Conservation (phyloP, 176 grass and related monocot species). For the Tuctoria greenei region DNA sequence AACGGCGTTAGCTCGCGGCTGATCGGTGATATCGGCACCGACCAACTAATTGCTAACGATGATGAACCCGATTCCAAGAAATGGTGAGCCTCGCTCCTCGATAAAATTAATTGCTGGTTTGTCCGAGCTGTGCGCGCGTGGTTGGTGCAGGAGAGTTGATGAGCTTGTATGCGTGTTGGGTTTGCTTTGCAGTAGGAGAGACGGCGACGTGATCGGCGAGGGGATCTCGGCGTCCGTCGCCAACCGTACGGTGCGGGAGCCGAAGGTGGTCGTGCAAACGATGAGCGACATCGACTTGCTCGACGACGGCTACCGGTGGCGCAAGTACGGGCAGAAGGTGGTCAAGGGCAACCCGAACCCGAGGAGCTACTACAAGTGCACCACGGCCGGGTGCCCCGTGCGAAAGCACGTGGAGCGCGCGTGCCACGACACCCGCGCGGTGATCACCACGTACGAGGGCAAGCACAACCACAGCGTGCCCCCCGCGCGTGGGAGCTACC, state of each 20-base stretch:
- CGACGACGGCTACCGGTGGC: conserved; percentile 93
- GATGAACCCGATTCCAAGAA: conserved; percentile 62
- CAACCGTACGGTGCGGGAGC: conserved; percentile 69
- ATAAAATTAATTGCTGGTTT: neutral
- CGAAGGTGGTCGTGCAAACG: conserved; percentile 77
- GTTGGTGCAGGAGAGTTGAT: neutral
- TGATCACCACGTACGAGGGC: conserved; percentile 83
- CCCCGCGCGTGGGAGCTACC: conserved; percentile 60
- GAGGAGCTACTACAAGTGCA: conserved; percentile 99
- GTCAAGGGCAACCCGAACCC: conserved; percentile 97
- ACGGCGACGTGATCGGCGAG: conserved; percentile 40
- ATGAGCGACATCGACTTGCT: conserved; percentile 91
- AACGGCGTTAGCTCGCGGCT: conserved; percentile 57
- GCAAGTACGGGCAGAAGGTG: conserved; percentile 96
- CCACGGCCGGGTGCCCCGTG: conserved; percentile 62
- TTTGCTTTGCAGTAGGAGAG: conserved; percentile 48
- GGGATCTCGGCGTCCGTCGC: conserved; percentile 24
- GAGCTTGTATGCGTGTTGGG: neutral
- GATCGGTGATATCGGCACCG: neutral
- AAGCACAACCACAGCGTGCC: conserved; percentile 95
- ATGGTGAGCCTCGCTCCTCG: conserved; percentile 35
- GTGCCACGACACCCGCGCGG: too few relatives aligned
- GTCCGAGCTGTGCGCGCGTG: neutral
- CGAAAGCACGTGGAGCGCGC: conserved; percentile 96
- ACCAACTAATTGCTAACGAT: conserved; percentile 18